Evolutionary conservation across 129 eudicot species (phyloP).

Genomic region (Ambrosia trifida): DNA sequence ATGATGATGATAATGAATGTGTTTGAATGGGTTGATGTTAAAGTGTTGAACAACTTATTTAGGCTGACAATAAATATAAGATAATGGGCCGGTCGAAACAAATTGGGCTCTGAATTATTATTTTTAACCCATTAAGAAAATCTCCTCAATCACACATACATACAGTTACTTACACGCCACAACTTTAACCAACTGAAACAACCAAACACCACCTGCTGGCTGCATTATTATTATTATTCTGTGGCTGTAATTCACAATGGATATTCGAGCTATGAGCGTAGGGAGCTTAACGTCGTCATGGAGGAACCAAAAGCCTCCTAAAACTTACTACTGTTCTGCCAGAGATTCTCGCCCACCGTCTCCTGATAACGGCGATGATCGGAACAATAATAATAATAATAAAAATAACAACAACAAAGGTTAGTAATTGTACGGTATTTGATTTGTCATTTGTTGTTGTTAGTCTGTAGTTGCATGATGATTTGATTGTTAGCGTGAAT

Average conservation of each 20-base stretch:
- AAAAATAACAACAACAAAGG: slow-evolving; percentile 33
- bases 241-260: slow-evolving; percentile 59
- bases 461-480: slow-evolving; percentile 15
- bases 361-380: slow-evolving; percentile 50
- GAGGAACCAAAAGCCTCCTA: slow-evolving; percentile 37
- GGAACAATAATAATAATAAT: slow-evolving; percentile 32
- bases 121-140: slow-evolving; percentile 8
- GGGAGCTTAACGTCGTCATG: slow-evolving; percentile 47
- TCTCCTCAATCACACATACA: not conserved
- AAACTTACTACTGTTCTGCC: slow-evolving; percentile 39
- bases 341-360: slow-evolving; percentile 47
- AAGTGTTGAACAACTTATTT: too few relatives aligned
- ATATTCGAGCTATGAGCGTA: slow-evolving; percentile 47
- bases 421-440: slow-evolving; percentile 25
- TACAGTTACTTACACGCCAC: not conserved
- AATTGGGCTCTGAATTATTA: slow-evolving; percentile 17
- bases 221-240: slow-evolving; percentile 9
- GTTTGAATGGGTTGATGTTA: too few relatives aligned
- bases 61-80: too few relatives aligned
- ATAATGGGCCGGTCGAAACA: not conserved
- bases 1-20: too few relatives aligned
- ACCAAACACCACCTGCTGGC: not conserved
- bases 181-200: not conserved
- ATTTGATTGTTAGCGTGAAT: slow-evolving; percentile 11
- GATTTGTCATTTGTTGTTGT: not conserved